phyloP scores from a whole-genome alignment of 495 filamentous ascomycete species.

The Podospora australis region DNA sequence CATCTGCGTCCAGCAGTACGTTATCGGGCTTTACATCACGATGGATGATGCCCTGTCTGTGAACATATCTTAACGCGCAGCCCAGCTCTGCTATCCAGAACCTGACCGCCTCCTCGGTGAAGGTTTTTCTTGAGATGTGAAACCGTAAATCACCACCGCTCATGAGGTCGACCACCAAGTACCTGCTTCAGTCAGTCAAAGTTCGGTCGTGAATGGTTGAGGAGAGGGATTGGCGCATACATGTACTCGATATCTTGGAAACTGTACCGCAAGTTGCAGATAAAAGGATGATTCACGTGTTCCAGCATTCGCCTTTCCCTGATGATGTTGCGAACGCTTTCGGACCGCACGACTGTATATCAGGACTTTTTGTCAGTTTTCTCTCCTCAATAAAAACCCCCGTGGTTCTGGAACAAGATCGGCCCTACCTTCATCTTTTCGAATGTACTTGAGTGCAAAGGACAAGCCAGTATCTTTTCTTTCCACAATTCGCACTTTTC shows the following conservation, averaged over 20 bases:
- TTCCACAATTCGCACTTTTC: slow-evolving; percentile 97
- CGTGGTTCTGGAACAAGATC: too few species aligned
- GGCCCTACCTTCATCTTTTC: slow-evolving; percentile 95
- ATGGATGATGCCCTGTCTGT: slow-evolving; percentile 88
- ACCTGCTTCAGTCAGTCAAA: slow-evolving; percentile 49
- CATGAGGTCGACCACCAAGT: slow-evolving; percentile 97
- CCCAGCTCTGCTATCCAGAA: slow-evolving; percentile 96
- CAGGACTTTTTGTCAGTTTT: neutral
- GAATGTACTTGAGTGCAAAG: slow-evolving; percentile 96
- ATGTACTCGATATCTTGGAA: slow-evolving; percentile 99
- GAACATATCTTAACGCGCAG: slow-evolving; percentile 87
- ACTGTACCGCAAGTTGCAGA: slow-evolving; percentile 97
- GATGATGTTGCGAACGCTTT: slow-evolving; percentile 97
- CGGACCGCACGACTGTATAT: slow-evolving; percentile 78
- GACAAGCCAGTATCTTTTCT: slow-evolving; percentile 86
- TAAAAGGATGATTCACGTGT: slow-evolving; percentile 93
- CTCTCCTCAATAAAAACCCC: neutral
- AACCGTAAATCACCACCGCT: slow-evolving; percentile 95
- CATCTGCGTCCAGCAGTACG: slow-evolving; percentile 85
- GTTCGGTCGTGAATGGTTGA: neutral
- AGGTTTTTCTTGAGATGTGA: slow-evolving; percentile 95
- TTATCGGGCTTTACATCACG: slow-evolving; percentile 97
- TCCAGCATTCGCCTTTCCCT: slow-evolving; percentile 96
- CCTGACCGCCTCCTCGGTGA: slow-evolving; percentile 92
- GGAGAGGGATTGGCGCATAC: slow-evolving; percentile 46